Percentiles rank a stretch among this genome's conserved stretches.
Conservation (phyloP, 768 basidiomycete genomes). For the Macrolepiota fuliginosa region DNA sequence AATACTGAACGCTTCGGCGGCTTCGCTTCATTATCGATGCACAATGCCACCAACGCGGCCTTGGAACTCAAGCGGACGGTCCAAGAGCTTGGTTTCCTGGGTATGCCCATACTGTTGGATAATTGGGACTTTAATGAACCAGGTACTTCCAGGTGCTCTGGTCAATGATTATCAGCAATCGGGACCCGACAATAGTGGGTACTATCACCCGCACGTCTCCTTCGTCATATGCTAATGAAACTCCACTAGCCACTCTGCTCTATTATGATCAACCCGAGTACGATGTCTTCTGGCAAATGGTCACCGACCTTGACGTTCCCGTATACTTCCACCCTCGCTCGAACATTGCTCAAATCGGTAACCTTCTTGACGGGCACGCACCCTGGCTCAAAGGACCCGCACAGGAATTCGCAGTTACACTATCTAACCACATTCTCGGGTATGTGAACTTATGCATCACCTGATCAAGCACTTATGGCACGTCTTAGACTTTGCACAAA, state of each 20-base stretch:
- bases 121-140: background rate
- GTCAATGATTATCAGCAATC: constrained; percentile 45
- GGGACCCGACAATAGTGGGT: constrained; percentile 34
- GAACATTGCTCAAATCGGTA: constrained; percentile 25
- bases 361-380: constrained; percentile 26
- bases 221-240: background rate
- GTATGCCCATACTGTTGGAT: constrained; percentile 13
- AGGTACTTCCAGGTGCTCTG: constrained; percentile 27
- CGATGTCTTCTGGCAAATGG: constrained; percentile 34
- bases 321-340: constrained; percentile 35
- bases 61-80: constrained; percentile 39
- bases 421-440: constrained; percentile 37
- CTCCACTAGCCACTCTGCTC: constrained; percentile 26
- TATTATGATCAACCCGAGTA: constrained; percentile 36
- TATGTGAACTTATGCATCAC: constrained; percentile 7
- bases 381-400: constrained; percentile 29
- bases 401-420: constrained; percentile 34
- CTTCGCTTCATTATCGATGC: constrained; percentile 43
- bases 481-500: constrained; percentile 29
- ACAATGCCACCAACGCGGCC: constrained; percentile 39
- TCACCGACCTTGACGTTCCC: constrained; percentile 35
- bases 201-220: background rate
- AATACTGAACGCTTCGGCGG: constrained; percentile 38
- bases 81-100: constrained; percentile 37
- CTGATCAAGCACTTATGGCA: background rate